Conservation (phyloP, 2,329 filamentous ascomycete genomes). For the Aspergillus felis region DNA sequence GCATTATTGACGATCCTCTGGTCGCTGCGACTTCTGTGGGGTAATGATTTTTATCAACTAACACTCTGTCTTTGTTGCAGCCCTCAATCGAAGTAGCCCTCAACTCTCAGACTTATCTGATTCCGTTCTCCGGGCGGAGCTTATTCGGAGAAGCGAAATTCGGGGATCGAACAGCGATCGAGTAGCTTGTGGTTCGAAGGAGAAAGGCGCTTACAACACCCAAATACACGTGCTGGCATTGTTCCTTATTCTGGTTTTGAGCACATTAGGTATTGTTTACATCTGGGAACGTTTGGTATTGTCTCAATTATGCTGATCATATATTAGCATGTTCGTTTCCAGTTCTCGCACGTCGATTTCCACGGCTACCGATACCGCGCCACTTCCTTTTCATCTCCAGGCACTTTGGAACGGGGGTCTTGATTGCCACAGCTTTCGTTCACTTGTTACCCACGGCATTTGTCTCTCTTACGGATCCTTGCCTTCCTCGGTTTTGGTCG, state of each 20-base stretch:
- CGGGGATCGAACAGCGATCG: constrained; percentile 16
- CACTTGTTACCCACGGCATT: constrained; percentile 62
- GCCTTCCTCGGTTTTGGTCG: constrained; percentile 75
- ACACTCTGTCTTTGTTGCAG: constrained; percentile 8
- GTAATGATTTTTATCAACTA: neutral
- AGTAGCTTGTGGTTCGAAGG: constrained; percentile 33
- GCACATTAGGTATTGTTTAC: constrained; percentile 35
- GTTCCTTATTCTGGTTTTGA: constrained; percentile 59
- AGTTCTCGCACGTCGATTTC: constrained; percentile 57
- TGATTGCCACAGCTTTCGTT: constrained; percentile 56
- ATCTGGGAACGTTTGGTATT: neutral
- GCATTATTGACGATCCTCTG: neutral
- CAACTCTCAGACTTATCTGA: constrained; percentile 31
- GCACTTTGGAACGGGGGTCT: constrained; percentile 56
- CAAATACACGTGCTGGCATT: constrained; percentile 64
- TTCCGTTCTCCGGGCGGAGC: constrained; percentile 30
- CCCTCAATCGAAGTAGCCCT: constrained; percentile 15
- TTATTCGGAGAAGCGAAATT: constrained; percentile 22
- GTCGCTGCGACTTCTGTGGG: neutral
- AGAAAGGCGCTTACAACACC: constrained; percentile 56
- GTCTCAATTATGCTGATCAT: neutral
- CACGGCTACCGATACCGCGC: constrained; percentile 56
- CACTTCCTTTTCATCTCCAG: constrained; percentile 57
- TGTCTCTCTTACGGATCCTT: constrained; percentile 57
- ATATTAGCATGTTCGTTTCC: constrained; percentile 57